phyloP scores from a whole-genome alignment of 2,329 filamentous ascomycete species.

The Cladosporium cucumerinum region DNA sequence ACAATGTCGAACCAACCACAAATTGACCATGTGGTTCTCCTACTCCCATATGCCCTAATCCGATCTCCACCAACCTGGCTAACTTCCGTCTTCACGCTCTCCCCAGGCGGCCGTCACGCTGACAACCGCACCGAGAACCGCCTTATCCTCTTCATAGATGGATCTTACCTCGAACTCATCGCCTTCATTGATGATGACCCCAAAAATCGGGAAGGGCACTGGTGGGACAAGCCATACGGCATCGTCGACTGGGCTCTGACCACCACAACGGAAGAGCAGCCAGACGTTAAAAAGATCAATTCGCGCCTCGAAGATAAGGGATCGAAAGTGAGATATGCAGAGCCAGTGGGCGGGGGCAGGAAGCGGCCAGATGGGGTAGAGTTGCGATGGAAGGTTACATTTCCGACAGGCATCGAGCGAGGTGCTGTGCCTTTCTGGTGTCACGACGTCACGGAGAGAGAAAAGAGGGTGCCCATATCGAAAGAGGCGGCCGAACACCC shows the following conservation, averaged over 20 bases:
- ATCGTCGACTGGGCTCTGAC: constrained; percentile 62
- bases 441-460: constrained; percentile 58
- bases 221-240: constrained; percentile 54
- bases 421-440: constrained; percentile 64
- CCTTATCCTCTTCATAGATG: constrained; percentile 61
- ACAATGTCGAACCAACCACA: constrained; percentile 17
- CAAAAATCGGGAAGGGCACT: constrained; percentile 48
- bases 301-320: constrained; percentile 22
- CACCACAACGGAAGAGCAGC: constrained; percentile 18
- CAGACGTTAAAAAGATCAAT: constrained; percentile 24
- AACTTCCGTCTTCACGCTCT: constrained; percentile 54
- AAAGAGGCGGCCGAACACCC: constrained; percentile 46
- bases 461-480: constrained; percentile 53
- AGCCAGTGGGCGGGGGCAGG: constrained; percentile 53
- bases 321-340: constrained; percentile 44
- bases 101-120: constrained; percentile 59
- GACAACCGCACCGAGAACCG: constrained; percentile 60
- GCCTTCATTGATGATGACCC: constrained; percentile 53
- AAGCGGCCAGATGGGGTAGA: constrained; percentile 54
- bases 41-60: constrained; percentile 54
- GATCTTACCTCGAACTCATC: constrained; percentile 65
- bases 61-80: constrained; percentile 50
- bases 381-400: constrained; percentile 59
- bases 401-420: constrained; percentile 42
- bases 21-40: constrained; percentile 64